Percentiles rank a stretch among this genome's conserved stretches.
Evolutionary conservation across 305 asterid genomes (phyloP).

Genomic region (Caryopteris hybrid): DNA sequence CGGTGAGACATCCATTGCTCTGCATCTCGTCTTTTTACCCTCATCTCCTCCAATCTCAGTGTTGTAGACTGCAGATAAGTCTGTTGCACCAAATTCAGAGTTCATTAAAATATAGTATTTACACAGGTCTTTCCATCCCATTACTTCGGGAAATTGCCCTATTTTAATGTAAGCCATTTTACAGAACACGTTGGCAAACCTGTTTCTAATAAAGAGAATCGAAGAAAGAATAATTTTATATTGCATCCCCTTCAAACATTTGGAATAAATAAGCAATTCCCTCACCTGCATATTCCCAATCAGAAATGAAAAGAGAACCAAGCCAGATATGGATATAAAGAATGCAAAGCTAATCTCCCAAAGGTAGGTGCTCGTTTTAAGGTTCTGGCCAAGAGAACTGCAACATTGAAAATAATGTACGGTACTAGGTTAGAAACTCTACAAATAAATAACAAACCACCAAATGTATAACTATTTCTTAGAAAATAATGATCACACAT

Average conservation of each 20-base stretch:
- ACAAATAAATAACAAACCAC: no score
- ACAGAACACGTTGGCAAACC: neutral
- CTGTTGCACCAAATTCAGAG: slow-evolving; percentile 36
- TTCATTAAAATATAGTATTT: neutral
- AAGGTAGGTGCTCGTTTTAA: slow-evolving; percentile 70
- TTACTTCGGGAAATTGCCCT: neutral
- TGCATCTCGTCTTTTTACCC: slow-evolving; percentile 83
- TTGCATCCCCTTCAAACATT: neutral
- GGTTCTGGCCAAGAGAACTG: slow-evolving; percentile 90
- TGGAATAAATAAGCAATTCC: neutral
- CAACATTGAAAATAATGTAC: slow-evolving; percentile 21
- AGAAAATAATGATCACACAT: neutral
- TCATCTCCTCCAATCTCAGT: slow-evolving; percentile 76
- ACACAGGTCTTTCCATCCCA: neutral
- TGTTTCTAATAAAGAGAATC: neutral
- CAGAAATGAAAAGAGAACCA: slow-evolving; percentile 76
- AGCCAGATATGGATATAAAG: slow-evolving; percentile 73
- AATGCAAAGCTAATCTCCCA: slow-evolving; percentile 84
- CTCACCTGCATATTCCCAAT: slow-evolving; percentile 91
- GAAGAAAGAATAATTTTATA: neutral
- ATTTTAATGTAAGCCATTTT: neutral
- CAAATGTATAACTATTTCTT: neutral
- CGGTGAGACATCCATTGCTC: slow-evolving; percentile 89
- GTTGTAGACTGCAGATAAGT: slow-evolving; percentile 78
- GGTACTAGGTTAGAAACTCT: neutral